Percentiles rank a stretch among this genome's conserved stretches.
phyloP scores from a whole-genome alignment of 176 grass and related monocot species.

The Aegilops speltoides region DNA sequence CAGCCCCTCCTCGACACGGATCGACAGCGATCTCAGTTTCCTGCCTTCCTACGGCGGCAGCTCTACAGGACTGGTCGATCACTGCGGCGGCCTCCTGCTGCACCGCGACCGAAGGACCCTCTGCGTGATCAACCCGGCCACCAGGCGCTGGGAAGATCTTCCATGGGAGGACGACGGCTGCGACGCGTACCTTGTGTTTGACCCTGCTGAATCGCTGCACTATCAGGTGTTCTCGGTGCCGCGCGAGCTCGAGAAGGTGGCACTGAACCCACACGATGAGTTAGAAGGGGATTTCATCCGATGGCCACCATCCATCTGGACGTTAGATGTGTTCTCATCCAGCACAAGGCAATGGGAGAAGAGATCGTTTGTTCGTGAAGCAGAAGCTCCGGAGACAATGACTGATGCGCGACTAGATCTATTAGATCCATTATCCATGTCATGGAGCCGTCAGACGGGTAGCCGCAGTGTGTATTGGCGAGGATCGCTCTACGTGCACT shows the following conservation, averaged over 20 bases:
- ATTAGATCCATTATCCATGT: no score
- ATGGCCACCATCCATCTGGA: not conserved
- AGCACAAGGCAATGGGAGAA: not conserved
- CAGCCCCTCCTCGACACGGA: not conserved
- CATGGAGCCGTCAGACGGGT: not conserved
- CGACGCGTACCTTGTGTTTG: no score
- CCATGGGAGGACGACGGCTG: no score
- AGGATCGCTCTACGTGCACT: not conserved
- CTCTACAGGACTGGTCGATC: no score
- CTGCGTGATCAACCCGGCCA: no score
- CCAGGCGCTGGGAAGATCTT: no score
- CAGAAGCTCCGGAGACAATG: not conserved
- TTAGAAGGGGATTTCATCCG: not conserved
- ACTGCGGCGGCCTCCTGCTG: no score
- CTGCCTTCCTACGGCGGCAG: not conserved
- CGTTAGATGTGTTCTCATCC: not conserved
- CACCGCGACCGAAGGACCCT: no score
- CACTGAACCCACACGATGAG: no score
- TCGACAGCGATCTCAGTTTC: not conserved
- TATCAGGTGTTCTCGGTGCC: no score
- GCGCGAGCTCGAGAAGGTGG: not conserved
- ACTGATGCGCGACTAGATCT: no score
- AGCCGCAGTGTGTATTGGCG: not conserved
- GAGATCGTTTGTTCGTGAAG: not conserved
- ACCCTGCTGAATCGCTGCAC: no score